Conservation (phyloP, 192 early-diverging fungal genomes). For the Rhizophlyctis rosea region DNA sequence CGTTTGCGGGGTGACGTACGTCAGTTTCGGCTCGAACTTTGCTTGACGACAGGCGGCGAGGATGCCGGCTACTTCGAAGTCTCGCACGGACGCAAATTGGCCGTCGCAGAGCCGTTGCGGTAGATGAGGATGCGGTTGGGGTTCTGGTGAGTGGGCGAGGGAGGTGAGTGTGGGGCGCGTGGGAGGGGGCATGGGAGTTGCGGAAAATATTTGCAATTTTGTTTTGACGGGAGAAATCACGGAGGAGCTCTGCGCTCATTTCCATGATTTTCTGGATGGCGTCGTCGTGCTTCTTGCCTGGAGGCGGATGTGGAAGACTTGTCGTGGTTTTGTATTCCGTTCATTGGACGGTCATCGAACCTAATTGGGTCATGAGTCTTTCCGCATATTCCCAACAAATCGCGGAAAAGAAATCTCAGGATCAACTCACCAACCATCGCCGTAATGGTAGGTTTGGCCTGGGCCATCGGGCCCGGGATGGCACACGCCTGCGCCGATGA, state of each 20-base stretch:
- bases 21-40: conserved; percentile 64
- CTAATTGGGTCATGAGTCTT: too few relatives aligned
- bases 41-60: conserved; percentile 47
- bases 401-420: too few relatives aligned
- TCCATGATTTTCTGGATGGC: conserved; percentile 37
- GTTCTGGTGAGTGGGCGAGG: conserved; percentile 68
- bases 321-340: not conserved
- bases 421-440: conserved; percentile 71
- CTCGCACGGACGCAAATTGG: conserved; percentile 64
- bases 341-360: conserved; percentile 52
- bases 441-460: conserved; percentile 65
- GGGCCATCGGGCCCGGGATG: conserved; percentile 19
- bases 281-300: not conserved
- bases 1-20: conserved; percentile 57
- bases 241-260: too few relatives aligned
- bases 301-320: not conserved
- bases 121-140: conserved; percentile 81
- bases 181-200: too few relatives aligned
- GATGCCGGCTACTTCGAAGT: conserved; percentile 68
- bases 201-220: too few relatives aligned
- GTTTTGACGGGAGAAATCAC: conserved; percentile 33
- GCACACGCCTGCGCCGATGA: conserved; percentile 78
- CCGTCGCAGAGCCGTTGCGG: conserved; percentile 81
- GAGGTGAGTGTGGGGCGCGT: too few relatives aligned
- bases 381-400: too few relatives aligned